Evolutionary conservation across 2,329 filamentous ascomycete genomes (phyloP).

Genomic region (Eurotiales sp.): DNA sequence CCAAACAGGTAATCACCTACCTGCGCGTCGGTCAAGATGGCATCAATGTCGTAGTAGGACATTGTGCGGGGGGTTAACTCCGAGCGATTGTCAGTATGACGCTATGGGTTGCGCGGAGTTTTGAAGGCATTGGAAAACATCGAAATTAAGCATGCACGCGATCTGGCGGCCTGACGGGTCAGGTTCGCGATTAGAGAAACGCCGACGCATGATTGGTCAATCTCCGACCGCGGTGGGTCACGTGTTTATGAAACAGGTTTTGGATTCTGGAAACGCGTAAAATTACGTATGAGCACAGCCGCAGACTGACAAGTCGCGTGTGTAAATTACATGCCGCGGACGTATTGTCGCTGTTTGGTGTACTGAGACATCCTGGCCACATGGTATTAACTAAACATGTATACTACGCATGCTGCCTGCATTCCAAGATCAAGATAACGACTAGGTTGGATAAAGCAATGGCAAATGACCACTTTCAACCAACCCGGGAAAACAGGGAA

Average conservation of each 20-base stretch:
- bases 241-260: background rate
- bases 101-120: too few relatives aligned
- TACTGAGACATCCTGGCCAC: too few relatives aligned
- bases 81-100: too few relatives aligned
- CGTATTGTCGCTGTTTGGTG: too few relatives aligned
- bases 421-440: background rate
- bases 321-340: background rate
- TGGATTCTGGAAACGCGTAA: background rate
- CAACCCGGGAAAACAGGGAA: too few relatives aligned
- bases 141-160: too few relatives aligned
- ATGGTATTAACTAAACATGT: too few relatives aligned
- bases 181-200: background rate
- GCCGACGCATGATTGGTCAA: background rate
- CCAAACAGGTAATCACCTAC: too few relatives aligned
- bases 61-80: conserved; percentile 20
- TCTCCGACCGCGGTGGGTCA: background rate
- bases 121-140: too few relatives aligned
- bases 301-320: background rate
- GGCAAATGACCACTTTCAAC: too few relatives aligned
- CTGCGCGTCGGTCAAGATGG: conserved; percentile 45
- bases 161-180: too few relatives aligned
- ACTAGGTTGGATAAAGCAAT: too few relatives aligned
- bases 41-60: conserved; percentile 48
- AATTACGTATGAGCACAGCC: background rate
- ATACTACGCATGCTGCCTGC: background rate